These are phyloP conservation scores for Cordyceps fumosorosea DNA, from an alignment of 2,329 filamentous ascomycete genomes.

Conservation along the genomic window DNA sequence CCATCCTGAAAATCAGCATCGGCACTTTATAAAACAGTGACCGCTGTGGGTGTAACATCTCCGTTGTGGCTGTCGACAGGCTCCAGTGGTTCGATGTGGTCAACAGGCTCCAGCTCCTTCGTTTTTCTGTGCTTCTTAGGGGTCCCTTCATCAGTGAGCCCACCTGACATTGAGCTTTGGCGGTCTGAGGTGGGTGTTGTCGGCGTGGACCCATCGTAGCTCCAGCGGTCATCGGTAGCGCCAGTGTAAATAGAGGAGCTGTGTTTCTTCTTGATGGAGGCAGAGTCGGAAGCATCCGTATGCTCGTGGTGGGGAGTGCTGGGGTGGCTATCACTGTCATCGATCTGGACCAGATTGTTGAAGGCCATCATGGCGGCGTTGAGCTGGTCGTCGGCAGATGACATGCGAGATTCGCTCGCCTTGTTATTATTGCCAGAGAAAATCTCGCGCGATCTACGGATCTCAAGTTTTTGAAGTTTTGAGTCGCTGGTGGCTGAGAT, in stretches of 20 bases:
- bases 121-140: constrained; percentile 24
- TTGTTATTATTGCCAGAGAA: background rate
- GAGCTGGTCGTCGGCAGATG: background rate
- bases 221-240: constrained; percentile 31
- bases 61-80: constrained; percentile 6
- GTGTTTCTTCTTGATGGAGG: constrained; percentile 26
- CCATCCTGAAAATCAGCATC: background rate
- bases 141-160: constrained; percentile 26
- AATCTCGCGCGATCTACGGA: constrained; percentile 8
- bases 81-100: constrained; percentile 1
- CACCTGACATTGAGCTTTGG: constrained; percentile 26
- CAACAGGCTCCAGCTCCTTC: background rate
- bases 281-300: constrained; percentile 23
- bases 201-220: constrained; percentile 30
- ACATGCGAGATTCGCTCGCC: background rate
- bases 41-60: constrained; percentile 7
- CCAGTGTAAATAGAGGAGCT: constrained; percentile 33
- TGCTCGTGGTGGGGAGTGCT: constrained; percentile 19
- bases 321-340: constrained; percentile 13
- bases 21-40: constrained; percentile 5
- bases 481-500: background rate
- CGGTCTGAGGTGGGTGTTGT: constrained; percentile 34
- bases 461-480: constrained; percentile 15
- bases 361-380: constrained; percentile 1
- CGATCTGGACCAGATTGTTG: constrained; percentile 7